Evolutionary conservation across 208 protist species (phyloP), one percentile per base, ranked within the genome.

Genomic region (Leishmania braziliensis): DNA sequence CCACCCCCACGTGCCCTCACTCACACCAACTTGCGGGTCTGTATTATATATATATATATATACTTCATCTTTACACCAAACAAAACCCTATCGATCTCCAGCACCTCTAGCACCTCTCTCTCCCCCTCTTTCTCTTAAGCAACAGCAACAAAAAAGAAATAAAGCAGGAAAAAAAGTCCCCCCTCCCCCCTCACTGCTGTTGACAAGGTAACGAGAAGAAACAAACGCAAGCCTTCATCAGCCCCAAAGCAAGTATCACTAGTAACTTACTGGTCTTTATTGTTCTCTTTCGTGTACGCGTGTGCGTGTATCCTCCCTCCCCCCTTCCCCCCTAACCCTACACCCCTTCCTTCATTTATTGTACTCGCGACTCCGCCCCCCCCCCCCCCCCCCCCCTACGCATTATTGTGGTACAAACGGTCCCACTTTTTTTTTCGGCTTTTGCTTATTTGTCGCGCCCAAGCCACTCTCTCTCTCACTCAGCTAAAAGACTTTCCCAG

Each of bases 331-430:
- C 5, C 14, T 46, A 23, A 3, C n/a, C 26, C 3, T 39, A 9
- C 26, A 14, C 48, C 58, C 36, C 65, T 16, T 78, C 12, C 54
- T 58, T 73, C 62, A 10, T 58, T 72, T 77, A 39, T 71, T 83
- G 12, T 48, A 48, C 65, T 71, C 4, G 16, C 29, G 65, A 71
- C 48, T 16, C 14, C 65, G 36, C 26, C 14, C 12, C 26, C 46
- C 3, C n/a, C 54, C 26, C 63, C 48, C n/a, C n/a, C n/a, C n/a
- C n/a, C n/a, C n/a, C n/a, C n/a, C n/a, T n/a, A 75, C 51, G 29
- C 23, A 75, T 29, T 81, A 46, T 46, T 50, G 68, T 72, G 68
- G 14, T 50, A 16, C 43, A 53, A 43, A 53, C 43, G 23, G 43
- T 33, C 5, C 29, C 68, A 72, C 12, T 83, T 29, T 48, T 78